Percentiles rank a stretch among this genome's conserved stretches.
Conservation (phyloP, 2,329 filamentous ascomycete species). For the Colletotrichum tofieldiae region DNA sequence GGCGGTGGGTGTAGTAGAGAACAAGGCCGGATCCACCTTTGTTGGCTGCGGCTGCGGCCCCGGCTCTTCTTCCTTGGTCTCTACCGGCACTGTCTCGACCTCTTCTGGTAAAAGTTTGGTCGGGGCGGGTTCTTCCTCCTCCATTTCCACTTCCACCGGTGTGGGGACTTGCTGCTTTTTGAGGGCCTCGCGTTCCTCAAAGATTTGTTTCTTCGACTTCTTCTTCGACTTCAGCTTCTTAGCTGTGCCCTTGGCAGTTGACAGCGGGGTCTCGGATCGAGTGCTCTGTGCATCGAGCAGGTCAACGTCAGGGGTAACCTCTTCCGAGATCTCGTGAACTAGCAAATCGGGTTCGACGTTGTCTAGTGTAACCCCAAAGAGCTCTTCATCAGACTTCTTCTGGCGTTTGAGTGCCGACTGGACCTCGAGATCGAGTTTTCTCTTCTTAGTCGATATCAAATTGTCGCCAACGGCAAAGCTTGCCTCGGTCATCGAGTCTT, state of each 20-base stretch:
- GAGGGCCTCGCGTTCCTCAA: slow-evolving; percentile 76
- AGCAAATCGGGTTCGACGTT: slow-evolving; percentile 67
- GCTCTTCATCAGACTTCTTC: slow-evolving; percentile 85
- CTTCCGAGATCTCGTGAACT: slow-evolving; percentile 64
- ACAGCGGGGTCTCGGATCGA: slow-evolving; percentile 64
- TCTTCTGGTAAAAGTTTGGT: slow-evolving; percentile 53
- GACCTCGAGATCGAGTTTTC: slow-evolving; percentile 80
- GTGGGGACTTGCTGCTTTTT: slow-evolving; percentile 69
- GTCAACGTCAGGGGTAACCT: slow-evolving; percentile 65
- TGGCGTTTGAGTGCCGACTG: slow-evolving; percentile 83
- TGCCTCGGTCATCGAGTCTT: slow-evolving; percentile 80
- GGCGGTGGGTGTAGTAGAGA: slow-evolving; percentile 63
- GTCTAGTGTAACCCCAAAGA: slow-evolving; percentile 77
- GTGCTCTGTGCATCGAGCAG: slow-evolving; percentile 61
- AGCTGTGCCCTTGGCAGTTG: slow-evolving; percentile 66
- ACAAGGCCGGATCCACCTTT: slow-evolving; percentile 61
- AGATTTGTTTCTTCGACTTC: slow-evolving; percentile 84
- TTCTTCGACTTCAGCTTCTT: slow-evolving; percentile 77
- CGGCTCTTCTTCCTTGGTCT: slow-evolving; percentile 54
- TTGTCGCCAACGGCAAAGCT: slow-evolving; percentile 77
- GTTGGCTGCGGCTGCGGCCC: slow-evolving; percentile 46
- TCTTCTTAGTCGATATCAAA: slow-evolving; percentile 72
- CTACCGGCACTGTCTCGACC: slow-evolving; percentile 48
- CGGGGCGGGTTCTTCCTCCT: slow-evolving; percentile 46
- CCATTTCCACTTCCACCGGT: slow-evolving; percentile 47